Percentiles rank a stretch among this genome's conserved stretches.
Evolutionary conservation across 129 eudicot species (phyloP).

Genomic region (Erigeron canadensis): DNA sequence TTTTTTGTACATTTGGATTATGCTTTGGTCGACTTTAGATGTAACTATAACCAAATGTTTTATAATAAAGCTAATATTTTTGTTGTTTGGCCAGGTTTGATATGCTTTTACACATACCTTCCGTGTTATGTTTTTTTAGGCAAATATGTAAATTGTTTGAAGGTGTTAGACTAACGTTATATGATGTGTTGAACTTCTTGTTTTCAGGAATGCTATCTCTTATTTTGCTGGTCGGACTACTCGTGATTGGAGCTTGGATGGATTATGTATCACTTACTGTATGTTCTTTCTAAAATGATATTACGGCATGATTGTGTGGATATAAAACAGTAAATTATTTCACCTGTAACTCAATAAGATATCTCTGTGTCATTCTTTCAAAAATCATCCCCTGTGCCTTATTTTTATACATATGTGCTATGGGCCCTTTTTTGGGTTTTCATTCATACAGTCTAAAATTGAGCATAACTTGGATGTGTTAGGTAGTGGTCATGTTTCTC

Average conservation of each 20-base stretch:
- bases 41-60: neutral
- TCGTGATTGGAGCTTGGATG: conserved; percentile 60
- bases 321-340: neutral
- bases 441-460: neutral
- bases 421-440: neutral
- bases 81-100: neutral
- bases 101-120: conserved; percentile 1
- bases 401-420: neutral
- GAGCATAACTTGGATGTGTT: neutral
- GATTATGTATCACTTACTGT: conserved; percentile 68
- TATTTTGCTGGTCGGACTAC: conserved; percentile 58
- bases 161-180: too few species aligned
- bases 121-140: neutral
- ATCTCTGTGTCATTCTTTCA: neutral
- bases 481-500: neutral
- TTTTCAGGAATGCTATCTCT: conserved; percentile 66
- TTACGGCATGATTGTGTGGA: conserved; percentile 7
- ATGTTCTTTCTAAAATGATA: conserved; percentile 26
- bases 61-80: neutral
- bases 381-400: too few species aligned
- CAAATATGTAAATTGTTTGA: neutral
- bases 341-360: neutral
- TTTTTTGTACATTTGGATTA: neutral
- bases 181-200: neutral
- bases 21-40: neutral